These are phyloP conservation scores for Falciphora oryzae DNA, from an alignment of 2,329 filamentous ascomycete species.

Conservation along the genomic window DNA sequence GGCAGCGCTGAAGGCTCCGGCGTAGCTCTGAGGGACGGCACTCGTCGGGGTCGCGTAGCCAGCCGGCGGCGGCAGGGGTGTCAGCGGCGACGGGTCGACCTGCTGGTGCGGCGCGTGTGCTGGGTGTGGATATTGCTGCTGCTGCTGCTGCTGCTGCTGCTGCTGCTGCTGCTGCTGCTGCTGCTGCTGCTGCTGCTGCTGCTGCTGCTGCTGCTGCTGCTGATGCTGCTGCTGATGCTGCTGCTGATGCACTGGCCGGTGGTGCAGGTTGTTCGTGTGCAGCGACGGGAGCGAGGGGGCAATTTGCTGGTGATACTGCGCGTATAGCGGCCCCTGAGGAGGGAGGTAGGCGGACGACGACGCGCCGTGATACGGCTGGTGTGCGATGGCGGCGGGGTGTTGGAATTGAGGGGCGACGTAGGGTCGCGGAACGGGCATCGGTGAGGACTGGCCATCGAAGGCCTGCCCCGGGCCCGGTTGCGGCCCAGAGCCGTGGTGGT, in stretches of 20 bases:
- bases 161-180: slow-evolving; percentile 16
- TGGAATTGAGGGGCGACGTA: slow-evolving; percentile 8
- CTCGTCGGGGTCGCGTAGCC: slow-evolving; percentile 12
- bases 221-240: too few species aligned
- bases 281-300: slow-evolving; percentile 4
- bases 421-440: slow-evolving; percentile 10
- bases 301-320: slow-evolving; percentile 9
- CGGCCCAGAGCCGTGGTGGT: slow-evolving; percentile 33
- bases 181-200: slow-evolving; percentile 22
- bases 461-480: slow-evolving; percentile 31
- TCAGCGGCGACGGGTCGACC: slow-evolving; percentile 6
- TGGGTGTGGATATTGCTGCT: slow-evolving; percentile 20
- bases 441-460: slow-evolving; percentile 29
- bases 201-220: slow-evolving; percentile 21
- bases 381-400: slow-evolving; percentile 1
- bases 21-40: slow-evolving; percentile 13
- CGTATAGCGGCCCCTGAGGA: slow-evolving; percentile 8
- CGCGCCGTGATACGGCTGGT: slow-evolving; percentile 9
- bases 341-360: neutral
- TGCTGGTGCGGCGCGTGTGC: slow-evolving; percentile 21
- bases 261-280: slow-evolving; percentile 8
- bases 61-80: slow-evolving; percentile 2
- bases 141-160: slow-evolving; percentile 21
- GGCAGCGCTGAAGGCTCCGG: neutral
- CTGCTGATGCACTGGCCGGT: slow-evolving; percentile 15